These are phyloP conservation scores for Ogataea degrootiae DNA, from an alignment of 805 yeast species.

Conservation along the genomic window DNA sequence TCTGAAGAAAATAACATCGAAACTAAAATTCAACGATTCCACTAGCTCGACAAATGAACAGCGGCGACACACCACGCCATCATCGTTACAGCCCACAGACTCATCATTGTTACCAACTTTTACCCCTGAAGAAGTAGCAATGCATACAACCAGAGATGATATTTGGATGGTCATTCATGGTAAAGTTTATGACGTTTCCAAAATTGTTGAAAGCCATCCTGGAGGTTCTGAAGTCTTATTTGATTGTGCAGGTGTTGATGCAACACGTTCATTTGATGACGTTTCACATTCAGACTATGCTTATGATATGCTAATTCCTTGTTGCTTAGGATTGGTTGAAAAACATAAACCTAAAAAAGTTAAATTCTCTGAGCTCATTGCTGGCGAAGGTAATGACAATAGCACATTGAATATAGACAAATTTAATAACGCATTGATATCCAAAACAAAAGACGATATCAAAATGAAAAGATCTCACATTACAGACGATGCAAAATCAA, in stretches of 20 bases:
- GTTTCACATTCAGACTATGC: constrained; percentile 75
- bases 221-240: constrained; percentile 82
- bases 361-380: constrained; percentile 7
- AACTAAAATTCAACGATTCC: no score
- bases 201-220: constrained; percentile 58
- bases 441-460: no score
- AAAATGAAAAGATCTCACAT: no score
- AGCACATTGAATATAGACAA: no score
- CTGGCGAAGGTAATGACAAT: not conserved
- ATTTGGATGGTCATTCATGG: constrained; percentile 70
- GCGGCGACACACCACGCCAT: not conserved
- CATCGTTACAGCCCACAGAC: not conserved
- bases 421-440: no score
- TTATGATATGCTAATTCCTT: constrained; percentile 79
- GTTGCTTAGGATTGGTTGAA: constrained; percentile 71
- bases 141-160: constrained; percentile 45
- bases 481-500: not conserved
- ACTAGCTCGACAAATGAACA: not conserved
- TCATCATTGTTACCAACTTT: not conserved
- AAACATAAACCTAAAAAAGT: constrained; percentile 18
- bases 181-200: constrained; percentile 61
- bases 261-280: constrained; percentile 66
- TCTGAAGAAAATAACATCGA: no score
- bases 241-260: constrained; percentile 80
- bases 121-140: constrained; percentile 39